phyloP scores from a whole-genome alignment of 2,329 filamentous ascomycete genomes.

The Sclerotinia minor region DNA sequence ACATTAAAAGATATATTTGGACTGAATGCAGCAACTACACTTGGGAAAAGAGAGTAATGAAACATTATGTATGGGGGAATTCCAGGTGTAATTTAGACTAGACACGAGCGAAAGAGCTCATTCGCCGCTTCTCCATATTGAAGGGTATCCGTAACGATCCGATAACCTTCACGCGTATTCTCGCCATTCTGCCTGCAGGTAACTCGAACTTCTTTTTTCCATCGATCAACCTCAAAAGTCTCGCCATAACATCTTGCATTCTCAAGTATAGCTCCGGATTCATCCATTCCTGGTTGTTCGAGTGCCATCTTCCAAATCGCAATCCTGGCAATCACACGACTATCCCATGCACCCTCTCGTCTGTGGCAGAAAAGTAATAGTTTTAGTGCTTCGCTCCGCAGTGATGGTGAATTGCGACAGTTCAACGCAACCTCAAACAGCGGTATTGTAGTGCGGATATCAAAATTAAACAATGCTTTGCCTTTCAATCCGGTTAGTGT shows the following conservation, averaged over 20 bases:
- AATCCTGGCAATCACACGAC: constrained; percentile 30
- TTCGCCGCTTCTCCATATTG: constrained; percentile 11
- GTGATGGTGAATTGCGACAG: constrained; percentile 54
- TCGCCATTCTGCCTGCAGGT: constrained; percentile 29
- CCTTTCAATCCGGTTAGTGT: not conserved
- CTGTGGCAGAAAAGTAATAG: constrained; percentile 60
- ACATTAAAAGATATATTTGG: not conserved
- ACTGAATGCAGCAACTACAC: not conserved
- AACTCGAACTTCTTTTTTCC: constrained; percentile 22
- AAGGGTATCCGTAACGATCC: constrained; percentile 7
- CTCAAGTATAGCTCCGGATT: constrained; percentile 31
- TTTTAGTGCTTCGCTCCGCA: constrained; percentile 61
- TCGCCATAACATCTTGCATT: constrained; percentile 30
- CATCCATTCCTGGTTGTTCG: constrained; percentile 32
- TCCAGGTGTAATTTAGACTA: not conserved
- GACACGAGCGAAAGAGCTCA: constrained; percentile 2
- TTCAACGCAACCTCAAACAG: constrained; percentile 65
- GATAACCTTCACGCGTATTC: not conserved
- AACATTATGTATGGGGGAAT: not conserved
- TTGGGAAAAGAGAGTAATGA: not conserved
- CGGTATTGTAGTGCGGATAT: constrained; percentile 56
- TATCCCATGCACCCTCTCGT: constrained; percentile 67
- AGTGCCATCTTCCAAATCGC: constrained; percentile 35
- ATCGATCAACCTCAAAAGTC: constrained; percentile 29
- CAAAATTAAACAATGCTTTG: constrained; percentile 27